Evolutionary conservation across 2,329 filamentous ascomycete genomes (phyloP), one percentile per base, ranked within the genome.

Genomic region (Hymenoscyphus albidus): DNA sequence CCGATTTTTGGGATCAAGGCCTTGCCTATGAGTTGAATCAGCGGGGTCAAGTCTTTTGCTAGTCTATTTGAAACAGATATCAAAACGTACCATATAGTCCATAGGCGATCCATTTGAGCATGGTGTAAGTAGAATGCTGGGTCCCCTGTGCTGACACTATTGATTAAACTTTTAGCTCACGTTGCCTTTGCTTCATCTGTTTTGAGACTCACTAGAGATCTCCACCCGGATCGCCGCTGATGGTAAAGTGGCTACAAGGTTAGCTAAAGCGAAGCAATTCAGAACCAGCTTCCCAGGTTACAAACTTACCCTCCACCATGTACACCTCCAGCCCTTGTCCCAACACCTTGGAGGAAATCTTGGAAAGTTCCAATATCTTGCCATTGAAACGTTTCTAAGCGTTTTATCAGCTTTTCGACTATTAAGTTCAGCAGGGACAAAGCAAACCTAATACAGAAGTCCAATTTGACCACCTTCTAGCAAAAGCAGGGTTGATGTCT

Each of bases 61-160:
- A 51, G 32, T 10, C 6, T 14, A 1, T 27, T 12, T 62, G 5
- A 7, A 27, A 6, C 5, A 9, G 10, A 60, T n/a, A 27, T 2
- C 35, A n/a, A 27, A 18, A 62, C 60, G 3, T 31, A 62, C 60
- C 60, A 62, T n/a, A 62, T 10, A 6, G 60, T 57, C 44, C 48
- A 62, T 18, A 62, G 31, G 13, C 60, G 44, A 65, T 82, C 80
- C 56, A 82, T 77, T 69, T 79, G 75, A 0, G 74, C 78, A 61
- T 82, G 80, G 64, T 82, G 79, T 14, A 80, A 69, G 64, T 77
- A 81, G 70, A 82, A 82, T 1, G 71, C 78, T 2, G 80, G 80
- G 62, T 82, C 80, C 1, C 77, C 73, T 0, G 80, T 76, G 27
- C 77, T 78, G 58, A 78, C 76, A 65, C 57, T 59, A 27, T 42